Base-by-base conservation (phyloP, 2,329 filamentous ascomycete genomes). In the Monosporascus ibericus region DNA sequence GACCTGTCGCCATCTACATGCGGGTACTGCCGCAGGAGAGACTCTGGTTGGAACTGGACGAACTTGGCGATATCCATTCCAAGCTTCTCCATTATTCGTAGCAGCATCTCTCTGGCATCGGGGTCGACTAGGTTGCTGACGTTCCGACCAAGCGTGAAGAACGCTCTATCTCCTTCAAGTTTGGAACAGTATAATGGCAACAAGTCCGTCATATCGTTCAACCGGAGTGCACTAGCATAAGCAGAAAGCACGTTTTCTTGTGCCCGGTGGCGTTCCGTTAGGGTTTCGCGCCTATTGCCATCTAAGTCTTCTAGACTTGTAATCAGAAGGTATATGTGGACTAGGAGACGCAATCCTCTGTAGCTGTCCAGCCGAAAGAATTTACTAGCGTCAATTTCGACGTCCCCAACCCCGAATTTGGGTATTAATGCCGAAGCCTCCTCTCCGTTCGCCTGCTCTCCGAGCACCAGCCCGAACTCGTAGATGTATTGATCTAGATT, bases 101-200 rank as follows among this genome's bases (percentile, higher is more conserved):
- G 80, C 62, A 89, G 82, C 38, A 80, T 76, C 27, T 82, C 69
- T 60, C 91, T 85, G 55, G 87, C 82, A 7, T 81, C 75, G 7
- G 75, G 70, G 44, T 88, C 81, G 27, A 80, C 78, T 51, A 96
- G 79, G 46, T 88, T 82, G 48, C 91, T 86, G 51, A 96, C 73
- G 52, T 95, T 87, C 49, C 83, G 81, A 52, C 86, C 89, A 48
- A 99, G 77, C 17, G 86, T 85, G 51, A 84, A 80, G 60, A 90
- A 85, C 55, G 80, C 79, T 56, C 86, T 79, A 14, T 82, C 74
- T 6, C 77, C 72, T 9, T 82, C 77, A 14, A 99, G 76, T 61
- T 90, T 86, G 8, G 90, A 90, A 56, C 89, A 92, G 68, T 99
- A 99, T 1, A 95, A 75, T 1, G 94, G 92, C 51, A 96, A 87